Base-by-base conservation (phyloP, 495 filamentous ascomycete species). In the Penicillium longicatenatum region DNA sequence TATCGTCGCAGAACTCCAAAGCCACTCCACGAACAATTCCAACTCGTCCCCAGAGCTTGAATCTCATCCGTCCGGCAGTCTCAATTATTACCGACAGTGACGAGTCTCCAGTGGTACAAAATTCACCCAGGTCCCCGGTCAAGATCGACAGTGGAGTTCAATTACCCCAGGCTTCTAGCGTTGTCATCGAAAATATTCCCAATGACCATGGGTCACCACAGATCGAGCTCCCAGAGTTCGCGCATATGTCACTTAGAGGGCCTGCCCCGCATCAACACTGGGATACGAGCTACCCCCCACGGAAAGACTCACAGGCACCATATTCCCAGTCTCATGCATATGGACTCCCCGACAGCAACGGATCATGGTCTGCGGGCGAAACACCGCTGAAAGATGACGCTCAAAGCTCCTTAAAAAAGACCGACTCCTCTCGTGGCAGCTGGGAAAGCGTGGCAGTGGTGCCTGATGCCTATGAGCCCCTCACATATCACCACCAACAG, bases 401-500 rank as follows among this genome's bases (percentile, higher is more conserved):
- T 4, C 54, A 54, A 10, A 66, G 58, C 24, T 47, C 52, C 6
- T 31, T 58, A 6, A 70, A 68, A n/a, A 62, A 68, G 57, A 65
- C 65, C 21, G 53, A 61, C 44, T 78, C 74, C 16, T 77, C 75
- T 7, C 69, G 67, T 3, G 77, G 66, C 21, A 79, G 77, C 54
- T 42, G 76, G 41, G 75, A 77, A 52, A 78, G 76, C 51, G 61
- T 63, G 14, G 57, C 68, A 12, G 68, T 66, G 22, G 58, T 49
- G 7, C 63, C 69, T 17, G 77, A 80, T n/a, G 57, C 29, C 33
- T 76, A 74, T 54, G 75, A 79, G 47, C 78, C 81, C 30, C 54
- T 82, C 17, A 67, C 81, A 16, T 83, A 85, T 55, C 75, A 80
- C 54, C 82, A 83, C 48, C 75, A 77, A 26, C 73, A 50, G 16